These are phyloP conservation scores for Zalaria sp. DNA, from an alignment of 2,329 filamentous ascomycete genomes.

Conservation along the genomic window DNA sequence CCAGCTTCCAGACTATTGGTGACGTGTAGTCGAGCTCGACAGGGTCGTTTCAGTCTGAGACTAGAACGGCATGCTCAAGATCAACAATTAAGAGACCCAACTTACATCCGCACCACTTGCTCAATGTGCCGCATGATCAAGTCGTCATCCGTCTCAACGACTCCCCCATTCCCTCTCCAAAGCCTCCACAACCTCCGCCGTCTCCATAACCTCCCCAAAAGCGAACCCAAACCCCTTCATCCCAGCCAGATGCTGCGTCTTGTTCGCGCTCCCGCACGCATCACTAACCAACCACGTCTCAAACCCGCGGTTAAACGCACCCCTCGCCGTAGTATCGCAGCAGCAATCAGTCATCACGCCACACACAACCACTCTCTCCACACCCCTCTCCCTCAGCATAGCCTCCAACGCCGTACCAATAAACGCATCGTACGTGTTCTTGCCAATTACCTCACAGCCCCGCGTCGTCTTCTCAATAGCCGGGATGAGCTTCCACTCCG, in stretches of 20 bases:
- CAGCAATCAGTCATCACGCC: constrained; percentile 31
- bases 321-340: constrained; percentile 24
- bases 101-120: too few relatives aligned
- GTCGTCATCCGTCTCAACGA: not conserved
- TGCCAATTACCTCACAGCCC: constrained; percentile 13
- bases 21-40: too few relatives aligned
- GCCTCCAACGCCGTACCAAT: constrained; percentile 18
- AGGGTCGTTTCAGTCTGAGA: too few relatives aligned
- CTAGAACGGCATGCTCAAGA: too few relatives aligned
- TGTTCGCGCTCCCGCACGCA: constrained; percentile 22
- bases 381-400: constrained; percentile 12
- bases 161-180: not conserved
- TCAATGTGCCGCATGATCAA: too few relatives aligned
- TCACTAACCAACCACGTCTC: constrained; percentile 27
- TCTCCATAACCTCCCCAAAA: constrained; percentile 21
- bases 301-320: constrained; percentile 25
- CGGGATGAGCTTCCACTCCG: constrained; percentile 20
- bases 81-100: too few relatives aligned
- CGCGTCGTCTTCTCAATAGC: constrained; percentile 9
- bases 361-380: constrained; percentile 22
- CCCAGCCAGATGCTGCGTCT: constrained; percentile 19
- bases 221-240: constrained; percentile 20
- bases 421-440: constrained; percentile 30
- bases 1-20: too few relatives aligned
- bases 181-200: constrained; percentile 12